phyloP scores from a whole-genome alignment of 2,329 filamentous ascomycete genomes.

The Xylaria sp. region DNA sequence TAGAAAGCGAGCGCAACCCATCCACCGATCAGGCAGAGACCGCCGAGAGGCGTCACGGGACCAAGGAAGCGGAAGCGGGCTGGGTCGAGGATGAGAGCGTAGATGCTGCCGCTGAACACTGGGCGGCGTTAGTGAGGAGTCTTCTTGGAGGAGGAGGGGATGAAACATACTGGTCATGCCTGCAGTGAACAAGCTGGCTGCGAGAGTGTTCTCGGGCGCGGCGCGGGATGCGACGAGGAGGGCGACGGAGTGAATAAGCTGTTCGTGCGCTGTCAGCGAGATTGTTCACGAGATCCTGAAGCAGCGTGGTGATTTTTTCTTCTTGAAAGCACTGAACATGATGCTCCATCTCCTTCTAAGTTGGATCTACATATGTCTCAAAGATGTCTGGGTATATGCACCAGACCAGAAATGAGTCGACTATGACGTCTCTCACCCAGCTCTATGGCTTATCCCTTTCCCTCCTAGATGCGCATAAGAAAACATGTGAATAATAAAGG shows the following conservation, averaged over 20 bases:
- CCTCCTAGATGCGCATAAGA: not conserved
- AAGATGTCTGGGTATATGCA: too few relatives aligned
- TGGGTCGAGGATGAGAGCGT: conserved; percentile 58
- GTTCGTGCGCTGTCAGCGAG: not conserved
- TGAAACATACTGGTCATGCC: conserved; percentile 48
- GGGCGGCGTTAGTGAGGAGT: not conserved
- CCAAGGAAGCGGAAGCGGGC: conserved; percentile 55
- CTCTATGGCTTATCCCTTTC: not conserved
- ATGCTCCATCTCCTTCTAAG: too few relatives aligned
- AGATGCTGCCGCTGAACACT: conserved; percentile 61
- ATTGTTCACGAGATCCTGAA: not conserved
- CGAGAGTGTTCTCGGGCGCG: conserved; percentile 51
- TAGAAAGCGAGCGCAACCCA: conserved; percentile 45
- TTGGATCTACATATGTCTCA: too few relatives aligned
- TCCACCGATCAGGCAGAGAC: conserved; percentile 58
- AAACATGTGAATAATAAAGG: not conserved
- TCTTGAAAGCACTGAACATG: not conserved
- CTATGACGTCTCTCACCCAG: too few relatives aligned
- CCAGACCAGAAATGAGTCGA: too few relatives aligned
- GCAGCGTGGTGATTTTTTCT: not conserved
- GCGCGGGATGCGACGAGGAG: conserved; percentile 50
- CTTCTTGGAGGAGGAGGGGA: not conserved
- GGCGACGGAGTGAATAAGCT: conserved; percentile 59
- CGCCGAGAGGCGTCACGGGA: conserved; percentile 60
- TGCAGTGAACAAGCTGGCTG: conserved; percentile 54